Base-by-base conservation (phyloP, 139 green algal genomes). In the Volvox reticuliferus region DNA sequence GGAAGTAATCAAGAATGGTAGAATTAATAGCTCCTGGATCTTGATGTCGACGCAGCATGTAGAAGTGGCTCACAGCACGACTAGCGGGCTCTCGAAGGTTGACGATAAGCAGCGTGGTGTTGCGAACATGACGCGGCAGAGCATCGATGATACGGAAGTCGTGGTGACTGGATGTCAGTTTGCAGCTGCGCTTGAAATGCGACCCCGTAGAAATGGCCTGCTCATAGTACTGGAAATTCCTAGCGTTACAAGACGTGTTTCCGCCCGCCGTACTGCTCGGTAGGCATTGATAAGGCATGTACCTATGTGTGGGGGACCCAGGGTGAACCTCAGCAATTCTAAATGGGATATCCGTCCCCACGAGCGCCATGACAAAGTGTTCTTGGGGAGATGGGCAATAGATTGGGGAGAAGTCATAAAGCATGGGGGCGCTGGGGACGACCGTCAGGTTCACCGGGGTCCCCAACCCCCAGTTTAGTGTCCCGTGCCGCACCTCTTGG, bases 101-200 rank as follows among this genome's bases (percentile, higher is more conserved):
- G 24, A 90, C 86, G 30, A 90, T 90, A 30, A 90, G 86, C 50
- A 90, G 73, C 2, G 86, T 90, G 30, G 86, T 90, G 71, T 90
- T 90, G n/a, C 71, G 86, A 13, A 77, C 19, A 18, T 69, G 21
- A 13, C 18, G 50, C 30, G 86, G 86, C 6, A 90, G 28, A 0
- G 86, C 73, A 9, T 83, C 86, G 9, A 90, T 36, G 50, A 90
- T 90, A 13, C 86, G 71, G 21, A 77, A 90, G 50, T 90, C 86
- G 32, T 90, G 86, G 50, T 90, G 86, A 44, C 71, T 83, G 50
- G 86, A 83, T 1, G 86, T 90, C 19, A 90, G 86, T 55, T 83
- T 83, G 86, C 86, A 90, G 86, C 50, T 26, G 14, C 61, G 77
- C 28, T 32, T 20, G 55, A 90, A 90, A 44, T 90, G 86, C 9